These are phyloP conservation scores for Cystobasidium pallidum DNA, from an alignment of 1,284 basidiomycete genomes.

Conservation along the genomic window DNA sequence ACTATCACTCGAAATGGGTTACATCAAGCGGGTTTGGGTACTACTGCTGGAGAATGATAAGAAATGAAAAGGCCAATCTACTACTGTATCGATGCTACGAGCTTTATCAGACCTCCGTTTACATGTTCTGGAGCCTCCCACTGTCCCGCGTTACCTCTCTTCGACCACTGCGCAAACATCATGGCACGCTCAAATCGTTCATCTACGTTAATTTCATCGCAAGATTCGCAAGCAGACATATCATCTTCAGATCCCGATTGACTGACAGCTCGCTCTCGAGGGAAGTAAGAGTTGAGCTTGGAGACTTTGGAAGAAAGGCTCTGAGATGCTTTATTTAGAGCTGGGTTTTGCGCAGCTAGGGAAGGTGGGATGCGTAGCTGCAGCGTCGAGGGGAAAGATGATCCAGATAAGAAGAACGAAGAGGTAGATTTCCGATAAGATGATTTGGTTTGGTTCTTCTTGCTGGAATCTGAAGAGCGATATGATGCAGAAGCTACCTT, in stretches of 20 bases:
- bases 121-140: conserved; percentile 34
- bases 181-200: conserved; percentile 35
- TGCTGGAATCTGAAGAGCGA: background rate
- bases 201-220: conserved; percentile 17
- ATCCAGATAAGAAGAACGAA: conserved; percentile 32
- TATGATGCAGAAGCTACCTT: background rate
- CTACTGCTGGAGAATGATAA: background rate
- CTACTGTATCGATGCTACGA: conserved; percentile 13
- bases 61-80: background rate
- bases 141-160: conserved; percentile 14
- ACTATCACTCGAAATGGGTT: conserved; percentile 13
- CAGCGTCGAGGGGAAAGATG: conserved; percentile 17
- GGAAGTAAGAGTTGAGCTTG: conserved; percentile 28
- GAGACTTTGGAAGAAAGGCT: conserved; percentile 13
- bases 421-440: conserved; percentile 39
- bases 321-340: conserved; percentile 7
- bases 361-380: conserved; percentile 23
- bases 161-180: conserved; percentile 32
- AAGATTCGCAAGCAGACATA: background rate
- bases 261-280: conserved; percentile 13
- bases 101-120: conserved; percentile 2
- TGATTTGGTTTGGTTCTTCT: conserved; percentile 21
- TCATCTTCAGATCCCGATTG: conserved; percentile 3
- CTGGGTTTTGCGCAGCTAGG: conserved; percentile 38
- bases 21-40: background rate